These are phyloP conservation scores for Neopestalotiopsis clavispora DNA, from an alignment of 2,329 filamentous ascomycete species.

Conservation along the genomic window DNA sequence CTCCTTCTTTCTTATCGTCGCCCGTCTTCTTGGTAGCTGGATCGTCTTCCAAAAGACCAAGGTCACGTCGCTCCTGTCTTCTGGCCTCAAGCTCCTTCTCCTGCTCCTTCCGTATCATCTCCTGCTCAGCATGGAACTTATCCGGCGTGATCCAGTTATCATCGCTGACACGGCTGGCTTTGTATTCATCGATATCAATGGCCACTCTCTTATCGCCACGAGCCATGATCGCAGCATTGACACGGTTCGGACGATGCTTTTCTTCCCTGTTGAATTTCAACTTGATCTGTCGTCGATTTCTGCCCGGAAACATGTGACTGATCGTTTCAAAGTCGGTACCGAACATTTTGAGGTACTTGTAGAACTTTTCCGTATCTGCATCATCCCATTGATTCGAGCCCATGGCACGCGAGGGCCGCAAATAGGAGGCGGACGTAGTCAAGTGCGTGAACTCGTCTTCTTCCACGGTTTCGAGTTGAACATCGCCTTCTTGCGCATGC, in stretches of 20 bases:
- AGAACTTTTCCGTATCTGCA: constrained; percentile 77
- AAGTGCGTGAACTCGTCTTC: constrained; percentile 79
- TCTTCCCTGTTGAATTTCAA: constrained; percentile 85
- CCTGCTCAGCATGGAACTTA: constrained; percentile 59
- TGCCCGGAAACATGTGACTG: constrained; percentile 73
- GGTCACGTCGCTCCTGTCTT: constrained; percentile 42
- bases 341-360: constrained; percentile 75
- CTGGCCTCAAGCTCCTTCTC: constrained; percentile 50
- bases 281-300: constrained; percentile 76
- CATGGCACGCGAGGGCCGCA: constrained; percentile 64
- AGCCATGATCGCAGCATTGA: constrained; percentile 66
- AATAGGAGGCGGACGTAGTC: constrained; percentile 72
- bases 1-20: constrained; percentile 51
- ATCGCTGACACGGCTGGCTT: constrained; percentile 53
- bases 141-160: constrained; percentile 53
- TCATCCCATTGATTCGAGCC: constrained; percentile 71
- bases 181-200: constrained; percentile 67
- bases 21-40: constrained; percentile 44
- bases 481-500: constrained; percentile 59
- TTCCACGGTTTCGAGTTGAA: constrained; percentile 65
- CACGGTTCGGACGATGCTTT: constrained; percentile 63
- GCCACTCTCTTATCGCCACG: constrained; percentile 58
- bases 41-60: constrained; percentile 42
- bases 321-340: constrained; percentile 87
- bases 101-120: constrained; percentile 46